Percentiles rank a stretch among this genome's conserved stretches.
phyloP scores from a whole-genome alignment of 352 stramenopile species.

The Phytophthora sp. region DNA sequence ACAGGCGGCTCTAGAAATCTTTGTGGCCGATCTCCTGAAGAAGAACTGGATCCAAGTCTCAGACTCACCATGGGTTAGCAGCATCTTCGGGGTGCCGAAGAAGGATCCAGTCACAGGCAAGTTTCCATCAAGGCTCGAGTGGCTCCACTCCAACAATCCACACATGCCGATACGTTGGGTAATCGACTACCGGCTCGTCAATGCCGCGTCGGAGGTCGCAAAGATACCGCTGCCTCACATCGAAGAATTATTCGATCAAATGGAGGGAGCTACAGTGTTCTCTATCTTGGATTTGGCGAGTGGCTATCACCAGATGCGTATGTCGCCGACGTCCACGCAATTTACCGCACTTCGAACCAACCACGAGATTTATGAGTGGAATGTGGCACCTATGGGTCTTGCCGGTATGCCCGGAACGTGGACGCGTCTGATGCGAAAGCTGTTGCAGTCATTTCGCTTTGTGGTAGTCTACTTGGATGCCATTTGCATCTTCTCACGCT shows the following conservation, averaged over 20 bases:
- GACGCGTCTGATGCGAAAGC: neutral
- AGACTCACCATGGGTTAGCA: constrained; percentile 8
- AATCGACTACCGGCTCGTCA: neutral
- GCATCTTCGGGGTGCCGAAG: constrained; percentile 17
- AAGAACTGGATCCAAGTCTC: constrained; percentile 15
- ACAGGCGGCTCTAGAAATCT: neutral
- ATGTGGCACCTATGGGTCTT: constrained; percentile 7
- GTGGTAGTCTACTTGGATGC: constrained; percentile 10
- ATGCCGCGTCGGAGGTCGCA: neutral
- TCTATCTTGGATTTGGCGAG: neutral
- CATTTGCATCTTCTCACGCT: constrained; percentile 12
- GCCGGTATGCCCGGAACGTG: constrained; percentile 1
- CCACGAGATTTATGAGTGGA: constrained; percentile 11
- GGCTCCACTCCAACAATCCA: neutral
- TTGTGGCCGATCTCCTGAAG: constrained; percentile 4
- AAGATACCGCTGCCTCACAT: neutral
- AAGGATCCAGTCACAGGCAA: constrained; percentile 6
- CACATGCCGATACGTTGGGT: constrained; percentile 5
- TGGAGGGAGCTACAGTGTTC: neutral
- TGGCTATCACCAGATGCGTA: constrained; percentile 9
- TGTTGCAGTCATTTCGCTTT: constrained; percentile 3
- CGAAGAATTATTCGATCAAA: neutral
- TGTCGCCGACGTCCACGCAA: neutral
- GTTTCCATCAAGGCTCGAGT: neutral
- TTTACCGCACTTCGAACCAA: constrained; percentile 18